phyloP scores from a whole-genome alignment of 2,329 filamentous ascomycete genomes.

The Thermothelomyces thermophilus region DNA sequence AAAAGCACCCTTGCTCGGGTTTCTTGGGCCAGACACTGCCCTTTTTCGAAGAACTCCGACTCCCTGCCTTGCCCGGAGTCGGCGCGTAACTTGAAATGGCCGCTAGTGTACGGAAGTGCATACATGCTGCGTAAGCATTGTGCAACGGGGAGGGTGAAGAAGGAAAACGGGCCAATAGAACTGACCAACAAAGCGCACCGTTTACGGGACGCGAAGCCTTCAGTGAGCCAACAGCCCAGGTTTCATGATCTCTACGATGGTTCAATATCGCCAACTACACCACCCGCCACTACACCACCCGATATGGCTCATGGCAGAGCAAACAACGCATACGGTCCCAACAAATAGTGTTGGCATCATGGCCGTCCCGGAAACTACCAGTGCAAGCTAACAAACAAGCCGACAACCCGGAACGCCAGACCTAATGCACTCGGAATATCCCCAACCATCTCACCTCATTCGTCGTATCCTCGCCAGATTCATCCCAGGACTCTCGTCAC shows the following conservation, averaged over 20 bases:
- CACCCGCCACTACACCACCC: too few species aligned
- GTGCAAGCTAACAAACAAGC: slow-evolving; percentile 22
- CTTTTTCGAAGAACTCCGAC: not conserved
- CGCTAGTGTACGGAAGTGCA: too few species aligned
- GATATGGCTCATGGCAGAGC: not conserved
- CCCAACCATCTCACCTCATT: slow-evolving; percentile 6
- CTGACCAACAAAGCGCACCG: not conserved
- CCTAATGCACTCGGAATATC: slow-evolving; percentile 24
- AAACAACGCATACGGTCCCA: not conserved
- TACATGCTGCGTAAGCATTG: too few species aligned
- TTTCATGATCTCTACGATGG: not conserved
- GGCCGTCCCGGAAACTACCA: slow-evolving; percentile 17
- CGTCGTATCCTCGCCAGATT: not conserved
- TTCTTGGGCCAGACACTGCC: not conserved
- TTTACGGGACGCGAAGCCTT: not conserved
- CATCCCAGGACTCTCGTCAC: slow-evolving; percentile 26
- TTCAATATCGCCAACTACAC: too few species aligned
- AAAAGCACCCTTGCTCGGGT: not conserved
- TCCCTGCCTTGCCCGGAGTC: not conserved
- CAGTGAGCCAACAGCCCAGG: not conserved
- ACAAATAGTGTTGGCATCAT: slow-evolving; percentile 16
- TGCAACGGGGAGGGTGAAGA: too few species aligned
- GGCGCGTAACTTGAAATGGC: too few species aligned
- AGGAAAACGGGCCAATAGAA: not conserved
- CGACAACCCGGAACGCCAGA: slow-evolving; percentile 26